These are phyloP conservation scores for Candida dubliniensis DNA, from an alignment of 1,139 yeast genomes.

Conservation along the genomic window DNA sequence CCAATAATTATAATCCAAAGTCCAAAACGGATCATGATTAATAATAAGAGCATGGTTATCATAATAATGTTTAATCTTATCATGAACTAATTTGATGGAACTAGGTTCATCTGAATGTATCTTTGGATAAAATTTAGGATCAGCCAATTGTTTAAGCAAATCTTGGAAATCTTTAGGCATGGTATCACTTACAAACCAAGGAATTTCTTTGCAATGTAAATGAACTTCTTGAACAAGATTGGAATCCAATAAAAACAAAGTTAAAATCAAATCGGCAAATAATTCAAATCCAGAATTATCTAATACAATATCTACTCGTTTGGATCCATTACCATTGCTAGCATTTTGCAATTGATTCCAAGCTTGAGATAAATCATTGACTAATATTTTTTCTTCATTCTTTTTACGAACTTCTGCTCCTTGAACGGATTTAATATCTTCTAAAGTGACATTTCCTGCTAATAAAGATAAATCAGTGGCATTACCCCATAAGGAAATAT, in stretches of 20 bases:
- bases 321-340: constrained; percentile 18
- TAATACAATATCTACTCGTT: constrained; percentile 78
- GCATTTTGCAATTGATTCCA: constrained; percentile 47
- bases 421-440: constrained; percentile 87
- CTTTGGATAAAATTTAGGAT: constrained; percentile 52
- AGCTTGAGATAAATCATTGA: constrained; percentile 69
- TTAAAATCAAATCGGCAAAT: constrained; percentile 79
- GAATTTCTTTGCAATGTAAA: constrained; percentile 85
- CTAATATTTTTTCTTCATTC: constrained; percentile 78
- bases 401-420: constrained; percentile 84
- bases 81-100: constrained; percentile 43
- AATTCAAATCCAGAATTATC: constrained; percentile 97
- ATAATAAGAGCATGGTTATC: constrained; percentile 52
- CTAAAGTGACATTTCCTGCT: constrained; percentile 74
- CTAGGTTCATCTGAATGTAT: constrained; percentile 28
- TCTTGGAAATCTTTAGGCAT: constrained; percentile 74
- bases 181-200: constrained; percentile 98
- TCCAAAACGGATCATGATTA: constrained; percentile 81
- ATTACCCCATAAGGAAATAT: constrained; percentile 95
- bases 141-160: constrained; percentile 58
- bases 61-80: constrained; percentile 50
- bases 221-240: constrained; percentile 61
- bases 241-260: constrained; percentile 74
- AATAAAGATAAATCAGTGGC: constrained; percentile 91
- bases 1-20: constrained; percentile 73